Evolutionary conservation across 768 basidiomycete species (phyloP).

Genomic region (Serendipita sp.): DNA sequence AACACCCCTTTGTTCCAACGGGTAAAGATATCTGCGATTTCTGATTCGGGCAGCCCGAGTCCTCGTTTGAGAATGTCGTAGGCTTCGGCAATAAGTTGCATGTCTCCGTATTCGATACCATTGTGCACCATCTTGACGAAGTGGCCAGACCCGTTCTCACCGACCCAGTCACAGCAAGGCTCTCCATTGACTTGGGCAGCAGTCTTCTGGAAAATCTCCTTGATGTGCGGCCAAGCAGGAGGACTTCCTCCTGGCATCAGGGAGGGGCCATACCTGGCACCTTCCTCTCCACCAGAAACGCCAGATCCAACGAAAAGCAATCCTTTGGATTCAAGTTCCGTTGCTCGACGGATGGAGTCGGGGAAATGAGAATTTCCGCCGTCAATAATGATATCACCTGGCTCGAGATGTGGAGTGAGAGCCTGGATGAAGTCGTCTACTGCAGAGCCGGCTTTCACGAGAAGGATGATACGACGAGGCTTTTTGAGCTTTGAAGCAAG

Average conservation of each 20-base stretch:
- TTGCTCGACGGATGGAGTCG: conserved; percentile 86
- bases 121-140: conserved; percentile 99
- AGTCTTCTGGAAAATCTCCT: conserved; percentile 97
- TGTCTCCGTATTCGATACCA: conserved; percentile 98
- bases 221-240: conserved; percentile 91
- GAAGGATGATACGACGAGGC: conserved; percentile 93
- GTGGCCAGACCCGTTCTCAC: conserved; percentile 87
- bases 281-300: conserved; percentile 98
- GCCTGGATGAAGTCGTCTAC: conserved; percentile 92
- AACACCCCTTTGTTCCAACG: conserved; percentile 98
- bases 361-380: conserved; percentile 99
- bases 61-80: conserved; percentile 98
- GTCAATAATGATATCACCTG: conserved; percentile 98
- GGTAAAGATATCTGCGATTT: conserved; percentile 88
- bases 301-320: conserved; percentile 96
- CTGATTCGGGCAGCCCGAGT: conserved; percentile 66
- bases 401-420: conserved; percentile 77
- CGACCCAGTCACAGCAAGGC: conserved; percentile 99
- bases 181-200: conserved; percentile 88
- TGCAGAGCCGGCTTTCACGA: conserved; percentile 94
- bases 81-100: conserved; percentile 98
- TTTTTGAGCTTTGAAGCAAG: conserved; percentile 82
- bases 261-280: conserved; percentile 91
- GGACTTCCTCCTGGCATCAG: conserved; percentile 97
- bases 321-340: conserved; percentile 89